These are phyloP conservation scores for Ampelocalamus luodianensis DNA, from an alignment of 176 grass and related monocot species.

Conservation along the genomic window DNA sequence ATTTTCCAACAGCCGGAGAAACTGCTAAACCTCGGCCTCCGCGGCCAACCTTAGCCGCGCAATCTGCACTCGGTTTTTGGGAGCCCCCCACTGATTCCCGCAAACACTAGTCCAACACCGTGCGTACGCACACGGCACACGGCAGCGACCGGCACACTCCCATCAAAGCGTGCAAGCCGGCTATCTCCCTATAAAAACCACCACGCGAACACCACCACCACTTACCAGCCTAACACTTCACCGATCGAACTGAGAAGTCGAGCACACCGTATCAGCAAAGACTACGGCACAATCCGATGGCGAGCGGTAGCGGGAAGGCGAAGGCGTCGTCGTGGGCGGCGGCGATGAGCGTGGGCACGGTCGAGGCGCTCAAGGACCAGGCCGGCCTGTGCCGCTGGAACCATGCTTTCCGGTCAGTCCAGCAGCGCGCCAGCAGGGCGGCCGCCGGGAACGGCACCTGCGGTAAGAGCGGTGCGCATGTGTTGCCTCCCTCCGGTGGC, in stretches of 20 bases:
- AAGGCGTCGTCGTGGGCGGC: constrained; percentile 45
- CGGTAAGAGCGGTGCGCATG: background rate
- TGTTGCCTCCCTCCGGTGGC: background rate
- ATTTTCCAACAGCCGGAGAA: background rate
- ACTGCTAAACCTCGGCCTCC: constrained; percentile 18
- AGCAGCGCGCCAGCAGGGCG: constrained; percentile 22
- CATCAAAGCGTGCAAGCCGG: background rate
- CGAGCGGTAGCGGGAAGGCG: constrained; percentile 36
- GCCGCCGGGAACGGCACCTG: constrained; percentile 2
- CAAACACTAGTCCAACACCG: constrained; percentile 31
- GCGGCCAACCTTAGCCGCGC: background rate
- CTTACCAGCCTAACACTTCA: background rate
- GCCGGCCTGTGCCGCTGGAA: constrained; percentile 59
- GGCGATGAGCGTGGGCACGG: constrained; percentile 48
- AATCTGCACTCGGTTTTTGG: constrained; percentile 44
- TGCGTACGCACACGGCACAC: background rate
- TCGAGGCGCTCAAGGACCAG: constrained; percentile 67
- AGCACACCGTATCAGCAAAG: background rate
- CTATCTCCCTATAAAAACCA: constrained; percentile 38
- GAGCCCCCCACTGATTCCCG: constrained; percentile 39
- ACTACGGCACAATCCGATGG: background rate
- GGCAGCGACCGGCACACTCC: constrained; percentile 37
- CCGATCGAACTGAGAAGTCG: background rate
- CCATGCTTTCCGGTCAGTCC: constrained; percentile 48
- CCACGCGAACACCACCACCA: background rate